Evolutionary conservation across 1,139 yeast species (phyloP), one percentile per base, ranked within the genome.

Genomic region (Yamadazyma membranifaciens): DNA sequence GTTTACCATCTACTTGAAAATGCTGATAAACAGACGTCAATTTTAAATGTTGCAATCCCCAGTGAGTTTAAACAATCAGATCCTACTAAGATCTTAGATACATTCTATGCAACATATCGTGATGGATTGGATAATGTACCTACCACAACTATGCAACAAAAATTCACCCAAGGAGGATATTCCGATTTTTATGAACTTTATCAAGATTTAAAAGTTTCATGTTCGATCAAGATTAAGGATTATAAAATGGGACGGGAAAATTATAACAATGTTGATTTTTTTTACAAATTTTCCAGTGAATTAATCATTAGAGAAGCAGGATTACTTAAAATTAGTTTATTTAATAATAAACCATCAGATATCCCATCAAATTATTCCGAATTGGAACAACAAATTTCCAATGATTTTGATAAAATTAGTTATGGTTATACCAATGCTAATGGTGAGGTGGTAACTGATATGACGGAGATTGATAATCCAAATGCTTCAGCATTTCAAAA

Each of bases 201-300:
- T 54, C 92, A 85, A 55, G 98, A 91, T 59, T 60, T 91, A 44
- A 85, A 80, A 51, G 64, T 83, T 13, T 83, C 85, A 0, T 69
- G 83, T 33, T 75, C 80, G 9, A 56, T 74, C 20, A 64, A 73
- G 28, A 69, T 85, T 16, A 66, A 68, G 29, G 62, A 68, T 38
- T 65, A 70, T 42, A 71, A 74, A 17, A 71, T 81, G 26, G 89
- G 88, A 1, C 66, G 82, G n/a, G 56, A 65, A 16, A 62, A 62
- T 11, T 89, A 89, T 56, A 65, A 63, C 15, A 69, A 74, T 48
- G 67, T 84, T 33, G 92, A 87, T 58, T 75, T 74, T 42, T 83
- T 85, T 52, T 88, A 80, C 65, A 82, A 79, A 55, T 81, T 83
- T 51, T 63, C 87, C 3, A 74, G 83, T 1, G 95, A 87, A 51